Evolutionary conservation across 306 rosid species (phyloP).

Genomic region (Senna siamea): DNA sequence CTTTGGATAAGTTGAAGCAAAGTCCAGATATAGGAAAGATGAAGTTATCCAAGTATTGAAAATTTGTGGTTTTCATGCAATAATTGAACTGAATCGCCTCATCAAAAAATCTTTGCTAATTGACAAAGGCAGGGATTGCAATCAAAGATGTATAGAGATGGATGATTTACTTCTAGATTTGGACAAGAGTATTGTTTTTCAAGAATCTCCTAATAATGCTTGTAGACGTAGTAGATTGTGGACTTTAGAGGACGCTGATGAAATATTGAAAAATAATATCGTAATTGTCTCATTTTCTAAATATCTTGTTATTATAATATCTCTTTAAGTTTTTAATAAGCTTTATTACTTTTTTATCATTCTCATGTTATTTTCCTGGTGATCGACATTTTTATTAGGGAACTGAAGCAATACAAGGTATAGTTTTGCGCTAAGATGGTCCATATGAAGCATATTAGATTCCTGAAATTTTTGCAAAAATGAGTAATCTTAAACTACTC

Average conservation of each 20-base stretch:
- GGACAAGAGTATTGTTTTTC: not conserved
- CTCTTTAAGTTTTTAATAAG: not conserved
- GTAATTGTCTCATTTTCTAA: not conserved
- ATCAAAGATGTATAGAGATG: not conserved
- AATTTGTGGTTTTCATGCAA: constrained; percentile 13
- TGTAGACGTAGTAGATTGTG: not conserved
- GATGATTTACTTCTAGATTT: not conserved
- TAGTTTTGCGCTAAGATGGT: not conserved
- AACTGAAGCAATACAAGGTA: constrained; percentile 3
- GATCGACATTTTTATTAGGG: not conserved
- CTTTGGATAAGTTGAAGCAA: not conserved
- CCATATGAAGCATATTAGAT: not conserved
- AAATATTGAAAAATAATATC: not conserved
- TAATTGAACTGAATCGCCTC: not conserved
- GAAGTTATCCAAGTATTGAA: not conserved
- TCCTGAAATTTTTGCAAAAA: not conserved
- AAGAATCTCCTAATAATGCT: not conserved
- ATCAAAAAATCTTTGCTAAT: not conserved
- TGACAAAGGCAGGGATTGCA: not conserved
- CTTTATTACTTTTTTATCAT: not conserved
- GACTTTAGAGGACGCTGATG: not conserved
- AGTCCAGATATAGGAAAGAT: not conserved
- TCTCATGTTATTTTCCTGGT: not conserved
- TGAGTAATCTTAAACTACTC: constrained; percentile 13
- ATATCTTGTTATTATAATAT: not conserved